Percentiles rank a stretch among this genome's conserved stretches.
These are phyloP conservation scores for Ogataea sp. DNA, from an alignment of 805 yeast genomes.

Conservation along the genomic window DNA sequence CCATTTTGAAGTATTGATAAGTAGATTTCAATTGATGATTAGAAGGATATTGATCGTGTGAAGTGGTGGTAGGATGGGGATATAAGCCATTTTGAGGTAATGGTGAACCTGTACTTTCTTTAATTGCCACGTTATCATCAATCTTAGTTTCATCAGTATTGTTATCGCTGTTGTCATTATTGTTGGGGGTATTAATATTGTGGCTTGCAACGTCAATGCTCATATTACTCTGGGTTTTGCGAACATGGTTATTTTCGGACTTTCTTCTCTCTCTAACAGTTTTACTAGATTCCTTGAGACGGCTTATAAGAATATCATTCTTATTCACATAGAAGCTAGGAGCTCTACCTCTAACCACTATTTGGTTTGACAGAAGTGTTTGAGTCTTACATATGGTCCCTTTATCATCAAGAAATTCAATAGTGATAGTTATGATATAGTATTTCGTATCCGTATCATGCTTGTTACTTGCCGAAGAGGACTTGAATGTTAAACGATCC, in stretches of 20 bases:
- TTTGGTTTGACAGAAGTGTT: conserved; percentile 25
- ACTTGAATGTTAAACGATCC: conserved; percentile 22
- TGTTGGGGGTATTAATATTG: too few species aligned
- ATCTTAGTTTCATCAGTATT: neutral
- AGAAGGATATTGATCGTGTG: neutral
- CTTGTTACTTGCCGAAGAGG: conserved; percentile 25
- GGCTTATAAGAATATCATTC: conserved; percentile 33
- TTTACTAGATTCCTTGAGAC: neutral
- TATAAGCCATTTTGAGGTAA: too few species aligned
- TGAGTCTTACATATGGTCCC: conserved; percentile 11
- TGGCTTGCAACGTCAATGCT: too few species aligned
- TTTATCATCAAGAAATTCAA: conserved; percentile 12
- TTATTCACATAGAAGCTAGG: conserved; percentile 43
- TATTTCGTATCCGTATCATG: conserved; percentile 11
- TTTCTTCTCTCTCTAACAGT: neutral
- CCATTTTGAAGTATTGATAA: conserved; percentile 45
- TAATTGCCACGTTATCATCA: neutral
- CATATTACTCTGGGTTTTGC: too few species aligned
- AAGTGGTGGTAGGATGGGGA: too few species aligned
- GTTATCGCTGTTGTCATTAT: neutral
- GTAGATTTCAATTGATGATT: conserved; percentile 3
- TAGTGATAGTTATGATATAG: conserved; percentile 13
- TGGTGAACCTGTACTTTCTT: neutral
- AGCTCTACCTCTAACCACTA: conserved; percentile 45
- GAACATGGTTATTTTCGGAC: too few species aligned